Percentiles rank a stretch among this genome's conserved stretches.
These are phyloP conservation scores for Rhodotorula paludigena DNA, from an alignment of 768 basidiomycete genomes.

Conservation along the genomic window DNA sequence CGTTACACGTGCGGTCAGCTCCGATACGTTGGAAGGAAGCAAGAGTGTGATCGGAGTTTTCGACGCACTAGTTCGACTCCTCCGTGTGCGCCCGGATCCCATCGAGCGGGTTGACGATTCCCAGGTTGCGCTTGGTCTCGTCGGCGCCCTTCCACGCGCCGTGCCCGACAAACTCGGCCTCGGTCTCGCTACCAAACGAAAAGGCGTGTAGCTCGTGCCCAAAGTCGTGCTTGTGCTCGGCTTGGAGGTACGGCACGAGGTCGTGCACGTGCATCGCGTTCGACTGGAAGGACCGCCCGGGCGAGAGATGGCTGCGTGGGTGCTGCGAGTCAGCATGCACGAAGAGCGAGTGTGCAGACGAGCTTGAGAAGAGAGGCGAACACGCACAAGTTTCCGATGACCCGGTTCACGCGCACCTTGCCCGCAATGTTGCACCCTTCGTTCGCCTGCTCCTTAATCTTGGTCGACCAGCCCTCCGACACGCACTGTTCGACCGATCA, in stretches of 20 bases:
- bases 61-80: slow-evolving; percentile 63
- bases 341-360: background rate
- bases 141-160: slow-evolving; percentile 37
- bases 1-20: background rate
- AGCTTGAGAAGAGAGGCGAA: background rate
- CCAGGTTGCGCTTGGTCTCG: slow-evolving; percentile 57
- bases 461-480: slow-evolving; percentile 90
- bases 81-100: slow-evolving; percentile 57
- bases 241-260: slow-evolving; percentile 87
- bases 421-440: slow-evolving; percentile 95
- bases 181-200: slow-evolving; percentile 59
- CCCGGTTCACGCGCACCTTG: slow-evolving; percentile 90
- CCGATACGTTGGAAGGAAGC: background rate
- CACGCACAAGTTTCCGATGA: slow-evolving; percentile 46
- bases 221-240: slow-evolving; percentile 86
- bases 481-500: slow-evolving; percentile 67
- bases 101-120: slow-evolving; percentile 74
- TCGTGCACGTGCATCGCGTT: slow-evolving; percentile 73
- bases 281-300: slow-evolving; percentile 89
- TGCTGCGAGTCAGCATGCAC: slow-evolving; percentile 47
- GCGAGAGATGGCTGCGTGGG: slow-evolving; percentile 90
- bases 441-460: slow-evolving; percentile 79
- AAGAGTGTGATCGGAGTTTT: background rate
- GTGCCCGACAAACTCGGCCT: slow-evolving; percentile 37
- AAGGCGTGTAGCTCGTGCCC: slow-evolving; percentile 78